Evolutionary conservation across 1,284 basidiomycete genomes (phyloP).

Genomic region (Mycocalia duriaeana): DNA sequence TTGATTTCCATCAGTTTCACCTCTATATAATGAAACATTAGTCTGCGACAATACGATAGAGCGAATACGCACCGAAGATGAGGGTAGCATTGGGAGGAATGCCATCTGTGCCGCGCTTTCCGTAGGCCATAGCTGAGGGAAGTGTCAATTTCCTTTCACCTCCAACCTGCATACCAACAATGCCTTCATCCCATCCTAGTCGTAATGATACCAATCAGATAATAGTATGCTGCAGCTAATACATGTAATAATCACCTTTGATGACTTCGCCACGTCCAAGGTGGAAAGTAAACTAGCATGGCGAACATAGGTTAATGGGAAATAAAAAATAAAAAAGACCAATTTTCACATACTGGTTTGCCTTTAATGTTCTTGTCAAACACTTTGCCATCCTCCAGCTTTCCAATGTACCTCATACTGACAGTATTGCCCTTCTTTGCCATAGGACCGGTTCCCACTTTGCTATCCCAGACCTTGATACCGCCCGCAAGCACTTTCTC

Average conservation of each 20-base stretch:
- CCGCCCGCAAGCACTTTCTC: constrained; percentile 62
- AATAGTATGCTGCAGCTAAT: too few species aligned
- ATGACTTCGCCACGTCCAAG: constrained; percentile 91
- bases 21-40: constrained; percentile 41
- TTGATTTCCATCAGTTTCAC: constrained; percentile 70
- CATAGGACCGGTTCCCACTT: constrained; percentile 73
- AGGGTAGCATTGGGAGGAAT: constrained; percentile 72
- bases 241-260: constrained; percentile 61
- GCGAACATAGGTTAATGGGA: constrained; percentile 10
- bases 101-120: constrained; percentile 43
- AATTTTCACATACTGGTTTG: constrained; percentile 61
- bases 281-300: constrained; percentile 75
- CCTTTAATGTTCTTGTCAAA: constrained; percentile 91
- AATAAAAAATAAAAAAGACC: background rate
- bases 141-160: constrained; percentile 84
- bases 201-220: too few species aligned
- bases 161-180: constrained; percentile 88
- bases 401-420: constrained; percentile 88
- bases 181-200: constrained; percentile 89
- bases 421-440: constrained; percentile 86
- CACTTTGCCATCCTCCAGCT: constrained; percentile 78
- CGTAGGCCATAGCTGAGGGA: constrained; percentile 69
- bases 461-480: constrained; percentile 75
- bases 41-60: background rate
- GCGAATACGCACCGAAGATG: constrained; percentile 55